Base-by-base conservation (phyloP, 495 filamentous ascomycete species). In the Pyrenula aspistea region DNA sequence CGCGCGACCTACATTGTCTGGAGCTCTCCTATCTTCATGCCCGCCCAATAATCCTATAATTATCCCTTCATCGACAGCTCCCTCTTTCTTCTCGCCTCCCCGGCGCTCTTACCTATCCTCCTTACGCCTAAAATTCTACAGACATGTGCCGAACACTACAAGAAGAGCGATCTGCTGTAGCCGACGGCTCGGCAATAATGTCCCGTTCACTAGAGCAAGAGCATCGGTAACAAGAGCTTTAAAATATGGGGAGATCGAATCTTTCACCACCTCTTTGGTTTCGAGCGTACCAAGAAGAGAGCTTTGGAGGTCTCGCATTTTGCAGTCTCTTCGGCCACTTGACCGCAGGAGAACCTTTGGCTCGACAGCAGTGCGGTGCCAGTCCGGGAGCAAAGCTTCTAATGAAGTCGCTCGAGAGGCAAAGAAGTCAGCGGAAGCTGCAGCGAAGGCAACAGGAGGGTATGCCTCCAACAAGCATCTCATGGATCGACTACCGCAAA, bases 401-500 rank as follows among this genome's bases (percentile, higher is more conserved):
- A 42, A 54, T 56, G 53, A 57, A 24, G 59, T 51, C 50, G 54
- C 55, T 20, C 54, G 62, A 61, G 54, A 22, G 49, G 61, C 25
- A 59, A 63, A 57, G 22, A 11, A 55, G n/a, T 53, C 53, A 10
- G 24, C 53, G 25, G 21, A 55, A 19, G 19, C 47, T 56, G 31
- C 31, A 4, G 31, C 31, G 31, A 42, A 42, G 31, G 31, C 31
- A 8, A 42, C 31, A 4, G 31, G 31, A 15, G 4, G 8, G 15
- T 15, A 42, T 8, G 15, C 31, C 31, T 42, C 31, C 4, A 42
- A 67, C 53, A 76, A 74, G 56, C 72, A 77, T 57, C 67, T 92
- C 1, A 75, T 80, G 25, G 73, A 82, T 56, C 86, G 87, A 58
- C 72, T 91, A 52, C 81, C 82, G 22, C 72, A 82, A 57, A 47